Percentiles rank a stretch among this genome's conserved stretches.
phyloP scores from a whole-genome alignment of 2,329 filamentous ascomycete species.

The Delphinella strobiligena region DNA sequence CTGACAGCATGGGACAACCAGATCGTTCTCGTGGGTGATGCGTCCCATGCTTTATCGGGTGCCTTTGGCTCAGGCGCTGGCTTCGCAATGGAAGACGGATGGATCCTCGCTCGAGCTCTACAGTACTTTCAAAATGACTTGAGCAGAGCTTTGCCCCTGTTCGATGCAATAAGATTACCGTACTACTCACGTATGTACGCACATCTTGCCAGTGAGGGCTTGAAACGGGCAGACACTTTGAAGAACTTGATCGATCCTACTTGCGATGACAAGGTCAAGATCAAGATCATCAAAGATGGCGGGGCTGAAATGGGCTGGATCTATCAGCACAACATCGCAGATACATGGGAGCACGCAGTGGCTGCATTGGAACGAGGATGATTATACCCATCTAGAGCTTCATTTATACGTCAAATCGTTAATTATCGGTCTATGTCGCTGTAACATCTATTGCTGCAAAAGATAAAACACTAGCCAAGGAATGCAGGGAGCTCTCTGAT shows the following conservation, averaged over 20 bases:
- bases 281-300: constrained; percentile 21
- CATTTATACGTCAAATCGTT: too few relatives aligned
- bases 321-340: constrained; percentile 29
- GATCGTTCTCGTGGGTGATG: constrained; percentile 42
- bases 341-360: not conserved
- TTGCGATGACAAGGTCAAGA: constrained; percentile 18
- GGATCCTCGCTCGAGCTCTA: constrained; percentile 29
- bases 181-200: constrained; percentile 31
- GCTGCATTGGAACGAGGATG: not conserved
- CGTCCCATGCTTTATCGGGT: constrained; percentile 31
- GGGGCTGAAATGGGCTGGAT: constrained; percentile 28
- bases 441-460: too few relatives aligned
- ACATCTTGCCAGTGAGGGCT: constrained; percentile 16
- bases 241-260: constrained; percentile 11
- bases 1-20: constrained; percentile 29
- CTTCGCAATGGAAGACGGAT: constrained; percentile 35
- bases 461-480: too few relatives aligned
- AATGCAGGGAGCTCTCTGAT: too few relatives aligned
- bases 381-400: too few relatives aligned
- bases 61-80: constrained; percentile 32
- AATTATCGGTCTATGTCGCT: too few relatives aligned
- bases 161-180: constrained; percentile 27
- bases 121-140: not conserved
- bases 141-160: constrained; percentile 23
- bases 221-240: not conserved